Base-by-base conservation (phyloP, 805 yeast genomes). In the Monosporozyma servazzii region DNA sequence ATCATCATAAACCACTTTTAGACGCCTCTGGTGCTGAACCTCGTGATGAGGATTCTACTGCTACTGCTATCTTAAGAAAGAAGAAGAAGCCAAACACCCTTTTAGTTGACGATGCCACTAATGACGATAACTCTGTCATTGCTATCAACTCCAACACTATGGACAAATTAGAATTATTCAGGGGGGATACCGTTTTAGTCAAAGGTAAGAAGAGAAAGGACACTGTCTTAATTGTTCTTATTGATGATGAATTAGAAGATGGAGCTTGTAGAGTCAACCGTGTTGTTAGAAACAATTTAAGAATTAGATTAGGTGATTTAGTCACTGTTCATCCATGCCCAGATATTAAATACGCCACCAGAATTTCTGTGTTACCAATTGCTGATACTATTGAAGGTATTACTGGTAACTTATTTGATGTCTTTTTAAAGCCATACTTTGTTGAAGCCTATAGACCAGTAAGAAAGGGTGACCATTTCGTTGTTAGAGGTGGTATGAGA, bases 361-460 rank as follows among this genome's bases (percentile, higher is more conserved):
- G 98, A 71, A 91, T 93, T 64, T 85, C 96, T 10, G 96, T 91
- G 46, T 76, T 93, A 71, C 99, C 99, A 52, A 87, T 93, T 66
- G 96, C 97, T 54, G 99, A 93, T 67, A 90, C 99, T 51, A 91
- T 93, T 58, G 99, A 93, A 74, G 99, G 99, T 56, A 78, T 93
- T 54, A 93, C 97, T 15, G 99, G 99, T 56, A 88, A 96, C 9
- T 75, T 93, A 60, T 93, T 93, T 61, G 99, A 93, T 65, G 96
- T 90, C 23, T 93, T 85, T 75, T 79, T 93, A 69, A 93, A 93
- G 74, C 99, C 99, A 41, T 93, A 93, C 75, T 93, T 93, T 68
- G 97, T 93, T 45, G 99, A 93, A 73, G 97, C 99, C 52, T 93
- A 93, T 73, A 84, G 99, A 73, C 99, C 99, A 3, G 96, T 93